Evolutionary conservation across 768 basidiomycete species (phyloP).

Genomic region (Amanita jacksonii): DNA sequence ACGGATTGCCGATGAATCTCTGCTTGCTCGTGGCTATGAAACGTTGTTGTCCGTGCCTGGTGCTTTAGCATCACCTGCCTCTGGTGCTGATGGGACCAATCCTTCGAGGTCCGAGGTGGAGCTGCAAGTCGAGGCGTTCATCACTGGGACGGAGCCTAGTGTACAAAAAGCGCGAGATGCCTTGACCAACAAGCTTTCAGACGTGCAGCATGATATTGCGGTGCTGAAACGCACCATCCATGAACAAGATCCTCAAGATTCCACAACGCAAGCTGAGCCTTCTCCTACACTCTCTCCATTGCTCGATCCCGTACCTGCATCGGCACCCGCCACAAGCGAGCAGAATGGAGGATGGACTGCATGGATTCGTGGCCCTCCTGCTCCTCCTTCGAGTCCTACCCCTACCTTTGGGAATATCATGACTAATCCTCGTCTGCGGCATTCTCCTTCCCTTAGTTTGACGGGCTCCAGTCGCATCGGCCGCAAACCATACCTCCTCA

Average conservation of each 20-base stretch:
- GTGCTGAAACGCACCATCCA: slow-evolving; percentile 52
- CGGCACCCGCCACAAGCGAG: slow-evolving; percentile 6
- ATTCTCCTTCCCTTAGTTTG: slow-evolving; percentile 31
- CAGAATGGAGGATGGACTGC: slow-evolving; percentile 43
- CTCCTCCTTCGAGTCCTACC: slow-evolving; percentile 31
- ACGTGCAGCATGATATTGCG: slow-evolving; percentile 71
- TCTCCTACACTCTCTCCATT: slow-evolving; percentile 6
- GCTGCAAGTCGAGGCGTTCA: slow-evolving; percentile 43
- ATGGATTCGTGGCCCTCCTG: slow-evolving; percentile 34
- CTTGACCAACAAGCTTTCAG: slow-evolving; percentile 54
- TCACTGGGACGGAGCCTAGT: slow-evolving; percentile 39
- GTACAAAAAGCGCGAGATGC: slow-evolving; percentile 36
- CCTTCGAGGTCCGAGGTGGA: slow-evolving; percentile 30
- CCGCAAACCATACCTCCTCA: slow-evolving; percentile 12
- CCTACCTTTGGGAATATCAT: slow-evolving; percentile 69
- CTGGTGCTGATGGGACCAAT: slow-evolving; percentile 10
- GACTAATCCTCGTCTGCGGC: slow-evolving; percentile 52
- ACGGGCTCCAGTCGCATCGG: slow-evolving; percentile 7
- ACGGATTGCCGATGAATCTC: slow-evolving; percentile 58
- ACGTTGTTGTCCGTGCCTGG: slow-evolving; percentile 55
- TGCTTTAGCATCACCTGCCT: slow-evolving; percentile 21
- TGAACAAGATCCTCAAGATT: slow-evolving; percentile 24
- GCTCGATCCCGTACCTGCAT: slow-evolving; percentile 10
- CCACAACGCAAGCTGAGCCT: slow-evolving; percentile 8
- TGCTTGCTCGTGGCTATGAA: slow-evolving; percentile 57